Conservation (phyloP, 2,329 filamentous ascomycete species). For the Cordyceps javanica region DNA sequence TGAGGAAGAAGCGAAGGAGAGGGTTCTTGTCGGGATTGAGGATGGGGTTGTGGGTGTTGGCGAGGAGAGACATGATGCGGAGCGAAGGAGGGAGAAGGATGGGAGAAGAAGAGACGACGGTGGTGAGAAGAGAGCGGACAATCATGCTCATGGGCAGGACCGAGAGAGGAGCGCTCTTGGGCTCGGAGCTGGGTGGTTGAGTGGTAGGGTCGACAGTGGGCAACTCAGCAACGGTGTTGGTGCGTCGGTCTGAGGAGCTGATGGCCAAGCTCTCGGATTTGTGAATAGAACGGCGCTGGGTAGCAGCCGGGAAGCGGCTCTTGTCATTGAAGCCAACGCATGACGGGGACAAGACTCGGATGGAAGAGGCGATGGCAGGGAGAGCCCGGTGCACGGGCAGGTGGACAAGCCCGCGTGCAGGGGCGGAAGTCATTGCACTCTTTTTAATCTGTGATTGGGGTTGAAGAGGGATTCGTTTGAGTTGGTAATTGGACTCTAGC, state of each 20-base stretch:
- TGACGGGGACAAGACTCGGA: conserved; percentile 9
- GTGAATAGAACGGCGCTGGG: conserved; percentile 27
- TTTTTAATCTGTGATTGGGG: conserved; percentile 14
- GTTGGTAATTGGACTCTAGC: conserved; percentile 2
- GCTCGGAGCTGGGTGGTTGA: conserved; percentile 21
- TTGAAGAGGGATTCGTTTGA: background rate
- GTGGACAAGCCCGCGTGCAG: conserved; percentile 18
- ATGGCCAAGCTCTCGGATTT: conserved; percentile 30
- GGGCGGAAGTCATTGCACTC: conserved; percentile 20
- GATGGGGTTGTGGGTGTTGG: conserved; percentile 59
- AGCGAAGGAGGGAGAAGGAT: conserved; percentile 65
- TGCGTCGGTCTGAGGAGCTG: conserved; percentile 30
- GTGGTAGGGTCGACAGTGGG: conserved; percentile 23
- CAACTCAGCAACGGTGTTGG: conserved; percentile 28
- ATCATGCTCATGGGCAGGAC: conserved; percentile 61
- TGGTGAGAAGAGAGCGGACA: conserved; percentile 63
- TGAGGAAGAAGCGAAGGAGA: conserved; percentile 62
- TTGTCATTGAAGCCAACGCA: conserved; percentile 15
- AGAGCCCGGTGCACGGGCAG: conserved; percentile 16
- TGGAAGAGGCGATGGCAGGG: conserved; percentile 8
- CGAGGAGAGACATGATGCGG: conserved; percentile 59
- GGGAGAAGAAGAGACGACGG: conserved; percentile 62
- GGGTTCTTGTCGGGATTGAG: conserved; percentile 73
- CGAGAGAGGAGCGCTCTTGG: conserved; percentile 46
- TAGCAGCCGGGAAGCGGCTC: conserved; percentile 7